Evolutionary conservation across 2,329 filamentous ascomycete genomes (phyloP).

Genomic region (Clarireedia paspali): DNA sequence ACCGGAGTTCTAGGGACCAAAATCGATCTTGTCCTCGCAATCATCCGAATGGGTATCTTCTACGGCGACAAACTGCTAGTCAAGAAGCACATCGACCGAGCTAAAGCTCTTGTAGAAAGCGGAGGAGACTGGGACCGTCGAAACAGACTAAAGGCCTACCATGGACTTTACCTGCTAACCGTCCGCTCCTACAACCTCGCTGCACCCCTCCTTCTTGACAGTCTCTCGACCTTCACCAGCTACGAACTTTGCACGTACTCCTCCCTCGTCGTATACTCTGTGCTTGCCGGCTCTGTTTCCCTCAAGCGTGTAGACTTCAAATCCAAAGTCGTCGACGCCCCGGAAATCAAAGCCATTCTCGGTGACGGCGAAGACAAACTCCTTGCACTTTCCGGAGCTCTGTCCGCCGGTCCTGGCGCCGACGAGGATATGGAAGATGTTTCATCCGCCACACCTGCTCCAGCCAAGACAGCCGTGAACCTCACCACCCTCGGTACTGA

Average conservation of each 20-base stretch:
- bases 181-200: constrained; percentile 84
- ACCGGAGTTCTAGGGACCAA: constrained; percentile 95
- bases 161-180: constrained; percentile 87
- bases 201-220: constrained; percentile 90
- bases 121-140: constrained; percentile 98
- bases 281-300: constrained; percentile 87
- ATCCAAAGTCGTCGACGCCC: constrained; percentile 95
- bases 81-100: constrained; percentile 89
- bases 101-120: constrained; percentile 82
- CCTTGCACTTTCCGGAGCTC: constrained; percentile 68
- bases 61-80: constrained; percentile 89
- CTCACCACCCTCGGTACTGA: constrained; percentile 73
- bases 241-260: constrained; percentile 98
- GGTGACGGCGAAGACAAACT: constrained; percentile 85
- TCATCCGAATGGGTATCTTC: constrained; percentile 92
- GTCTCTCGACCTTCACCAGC: constrained; percentile 94
- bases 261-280: constrained; percentile 87
- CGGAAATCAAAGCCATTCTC: constrained; percentile 95
- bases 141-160: constrained; percentile 97
- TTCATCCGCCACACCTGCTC: constrained; percentile 41
- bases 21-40: constrained; percentile 93
- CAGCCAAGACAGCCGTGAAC: constrained; percentile 71
- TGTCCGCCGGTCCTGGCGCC: constrained; percentile 73
- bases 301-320: constrained; percentile 98
- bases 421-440: constrained; percentile 70